Evolutionary conservation across 768 basidiomycete genomes (phyloP).

Genomic region (Pleurotus citrinopileatus): DNA sequence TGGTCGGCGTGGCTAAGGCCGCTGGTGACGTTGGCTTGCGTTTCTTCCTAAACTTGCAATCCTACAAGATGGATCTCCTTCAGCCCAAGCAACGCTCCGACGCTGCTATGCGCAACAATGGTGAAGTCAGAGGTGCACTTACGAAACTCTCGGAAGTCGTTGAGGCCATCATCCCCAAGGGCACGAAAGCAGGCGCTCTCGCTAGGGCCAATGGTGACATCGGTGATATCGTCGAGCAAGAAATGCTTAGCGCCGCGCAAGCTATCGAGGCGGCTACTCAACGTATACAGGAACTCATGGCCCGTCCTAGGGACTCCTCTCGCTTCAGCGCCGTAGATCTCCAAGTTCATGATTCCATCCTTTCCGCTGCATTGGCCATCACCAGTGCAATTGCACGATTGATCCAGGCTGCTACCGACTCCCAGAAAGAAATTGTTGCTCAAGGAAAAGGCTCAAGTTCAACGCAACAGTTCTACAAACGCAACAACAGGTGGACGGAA

Average conservation of each 20-base stretch:
- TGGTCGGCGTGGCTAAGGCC: conserved; percentile 77
- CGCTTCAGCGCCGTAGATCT: conserved; percentile 89
- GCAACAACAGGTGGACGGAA: conserved; percentile 99
- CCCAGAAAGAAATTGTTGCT: conserved; percentile 96
- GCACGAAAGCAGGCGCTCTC: conserved; percentile 63
- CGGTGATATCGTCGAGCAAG: conserved; percentile 93
- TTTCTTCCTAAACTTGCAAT: conserved; percentile 94
- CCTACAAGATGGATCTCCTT: conserved; percentile 87
- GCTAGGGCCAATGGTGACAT: conserved; percentile 87
- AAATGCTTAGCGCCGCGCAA: conserved; percentile 90
- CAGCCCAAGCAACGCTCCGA: conserved; percentile 74
- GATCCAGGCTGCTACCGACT: conserved; percentile 95
- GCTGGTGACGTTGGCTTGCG: conserved; percentile 88
- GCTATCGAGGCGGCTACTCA: conserved; percentile 93
- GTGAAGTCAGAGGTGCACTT: conserved; percentile 79
- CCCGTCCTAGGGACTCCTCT: conserved; percentile 83
- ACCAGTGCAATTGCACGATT: conserved; percentile 92
- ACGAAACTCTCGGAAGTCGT: conserved; percentile 84
- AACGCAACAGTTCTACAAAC: conserved; percentile 97
- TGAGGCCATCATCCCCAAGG: conserved; percentile 84
- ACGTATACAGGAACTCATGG: conserved; percentile 88
- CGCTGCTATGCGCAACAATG: conserved; percentile 86
- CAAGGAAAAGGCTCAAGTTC: conserved; percentile 93
- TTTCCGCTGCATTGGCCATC: conserved; percentile 91
- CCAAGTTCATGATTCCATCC: conserved; percentile 97